Evolutionary conservation across 768 basidiomycete genomes (phyloP).

Genomic region (Rhodosporidiobolus sp.): DNA sequence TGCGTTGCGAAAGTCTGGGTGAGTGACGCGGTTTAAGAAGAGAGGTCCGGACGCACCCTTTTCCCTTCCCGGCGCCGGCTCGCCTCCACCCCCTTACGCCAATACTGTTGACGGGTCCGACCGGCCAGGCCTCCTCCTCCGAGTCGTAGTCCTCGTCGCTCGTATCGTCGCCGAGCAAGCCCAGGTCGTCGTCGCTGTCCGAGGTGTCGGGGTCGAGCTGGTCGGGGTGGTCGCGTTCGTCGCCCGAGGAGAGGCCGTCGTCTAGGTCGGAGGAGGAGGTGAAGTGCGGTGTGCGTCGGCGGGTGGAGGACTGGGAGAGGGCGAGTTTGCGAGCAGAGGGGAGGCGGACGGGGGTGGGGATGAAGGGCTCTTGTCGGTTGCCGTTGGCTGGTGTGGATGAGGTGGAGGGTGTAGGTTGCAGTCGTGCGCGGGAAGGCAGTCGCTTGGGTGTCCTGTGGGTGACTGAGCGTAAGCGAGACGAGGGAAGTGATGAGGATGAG

Average conservation of each 20-base stretch:
- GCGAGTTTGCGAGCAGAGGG: not conserved
- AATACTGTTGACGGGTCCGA: conserved; percentile 28
- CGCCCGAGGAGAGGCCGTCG: not conserved
- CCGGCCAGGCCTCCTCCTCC: conserved; percentile 39
- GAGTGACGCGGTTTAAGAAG: not conserved
- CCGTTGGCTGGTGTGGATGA: not conserved
- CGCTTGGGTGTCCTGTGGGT: not conserved
- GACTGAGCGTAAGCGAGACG: not conserved
- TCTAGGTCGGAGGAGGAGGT: not conserved
- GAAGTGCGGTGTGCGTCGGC: not conserved
- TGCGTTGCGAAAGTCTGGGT: no score
- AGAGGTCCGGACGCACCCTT: conserved; percentile 3
- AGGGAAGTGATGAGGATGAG: not conserved
- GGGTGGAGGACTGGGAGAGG: not conserved
- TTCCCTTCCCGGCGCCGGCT: conserved; percentile 9
- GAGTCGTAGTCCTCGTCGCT: conserved; percentile 16
- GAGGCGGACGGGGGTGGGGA: conserved; percentile 18
- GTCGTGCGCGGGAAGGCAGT: not conserved
- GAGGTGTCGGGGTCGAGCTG: not conserved
- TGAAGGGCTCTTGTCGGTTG: not conserved
- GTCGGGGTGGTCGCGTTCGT: not conserved
- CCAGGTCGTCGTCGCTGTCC: not conserved
- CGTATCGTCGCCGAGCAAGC: not conserved
- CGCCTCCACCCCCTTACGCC: conserved; percentile 21
- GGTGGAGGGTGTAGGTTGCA: not conserved